Evolutionary conservation across 768 basidiomycete species (phyloP).

Genomic region (Dioszegia crocea): DNA sequence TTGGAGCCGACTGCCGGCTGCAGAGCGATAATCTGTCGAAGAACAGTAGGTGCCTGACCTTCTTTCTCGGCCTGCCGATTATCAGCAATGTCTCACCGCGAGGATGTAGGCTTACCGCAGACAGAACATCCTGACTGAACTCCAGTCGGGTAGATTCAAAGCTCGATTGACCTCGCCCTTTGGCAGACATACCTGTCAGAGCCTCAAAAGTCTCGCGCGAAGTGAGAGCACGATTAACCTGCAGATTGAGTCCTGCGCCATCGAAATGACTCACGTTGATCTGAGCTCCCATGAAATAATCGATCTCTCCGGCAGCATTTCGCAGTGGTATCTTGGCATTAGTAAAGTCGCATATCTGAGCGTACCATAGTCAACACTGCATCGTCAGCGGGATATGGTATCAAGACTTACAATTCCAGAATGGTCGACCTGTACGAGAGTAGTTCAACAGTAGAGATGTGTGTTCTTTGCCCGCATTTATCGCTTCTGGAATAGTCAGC

Average conservation of each 20-base stretch:
- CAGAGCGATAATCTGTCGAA: background rate
- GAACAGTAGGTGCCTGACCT: background rate
- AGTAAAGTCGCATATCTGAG: background rate
- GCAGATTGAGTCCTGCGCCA: background rate
- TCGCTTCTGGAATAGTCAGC: conserved; percentile 11
- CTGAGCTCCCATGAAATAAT: conserved; percentile 21
- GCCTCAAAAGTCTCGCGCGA: conserved; percentile 7
- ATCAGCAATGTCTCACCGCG: background rate
- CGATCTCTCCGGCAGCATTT: conserved; percentile 13
- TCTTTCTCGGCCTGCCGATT: background rate
- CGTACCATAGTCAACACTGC: conserved; percentile 24
- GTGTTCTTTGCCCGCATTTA: conserved; percentile 22
- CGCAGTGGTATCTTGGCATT: conserved; percentile 16
- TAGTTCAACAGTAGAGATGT: conserved; percentile 25
- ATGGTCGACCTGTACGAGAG: conserved; percentile 21
- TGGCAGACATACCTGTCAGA: background rate
- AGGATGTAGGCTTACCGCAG: background rate
- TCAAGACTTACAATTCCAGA: conserved; percentile 26
- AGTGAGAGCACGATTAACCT: background rate
- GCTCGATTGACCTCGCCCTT: background rate
- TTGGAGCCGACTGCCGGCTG: background rate
- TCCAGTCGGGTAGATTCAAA: background rate
- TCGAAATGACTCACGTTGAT: conserved; percentile 14
- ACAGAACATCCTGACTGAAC: conserved; percentile 9
- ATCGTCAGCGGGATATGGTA: background rate